Conservation (phyloP, 2,329 filamentous ascomycete species). For the Aspergillus fumigatus region DNA sequence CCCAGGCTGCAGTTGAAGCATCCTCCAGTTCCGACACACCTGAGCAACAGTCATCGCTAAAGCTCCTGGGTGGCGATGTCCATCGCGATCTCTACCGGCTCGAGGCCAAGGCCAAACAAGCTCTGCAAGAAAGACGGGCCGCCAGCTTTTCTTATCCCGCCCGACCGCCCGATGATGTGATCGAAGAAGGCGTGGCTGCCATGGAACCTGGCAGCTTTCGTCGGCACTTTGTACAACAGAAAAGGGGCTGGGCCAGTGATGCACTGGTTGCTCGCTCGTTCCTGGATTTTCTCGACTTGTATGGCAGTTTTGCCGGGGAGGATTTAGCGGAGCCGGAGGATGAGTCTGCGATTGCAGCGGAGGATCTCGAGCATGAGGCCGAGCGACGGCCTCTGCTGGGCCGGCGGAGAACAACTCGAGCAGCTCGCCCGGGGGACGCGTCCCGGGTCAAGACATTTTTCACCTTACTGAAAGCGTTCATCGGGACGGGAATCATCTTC, state of each 20-base stretch:
- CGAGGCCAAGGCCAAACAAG: constrained; percentile 48
- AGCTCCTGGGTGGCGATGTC: constrained; percentile 70
- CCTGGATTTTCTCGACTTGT: constrained; percentile 70
- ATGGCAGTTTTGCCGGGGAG: constrained; percentile 73
- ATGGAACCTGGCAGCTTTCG: constrained; percentile 52
- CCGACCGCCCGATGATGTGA: constrained; percentile 18
- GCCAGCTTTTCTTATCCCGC: constrained; percentile 61
- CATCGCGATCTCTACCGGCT: constrained; percentile 75
- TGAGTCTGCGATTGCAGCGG: constrained; percentile 42
- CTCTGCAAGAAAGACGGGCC: constrained; percentile 52
- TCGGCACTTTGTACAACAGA: constrained; percentile 46
- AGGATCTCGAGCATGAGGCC: constrained; percentile 24
- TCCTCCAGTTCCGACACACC: constrained; percentile 7
- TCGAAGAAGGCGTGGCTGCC: constrained; percentile 39
- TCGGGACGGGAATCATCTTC: constrained; percentile 79
- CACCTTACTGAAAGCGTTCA: constrained; percentile 71
- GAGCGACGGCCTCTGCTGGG: constrained; percentile 61
- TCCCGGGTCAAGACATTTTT: constrained; percentile 71
- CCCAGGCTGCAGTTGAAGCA: constrained; percentile 1
- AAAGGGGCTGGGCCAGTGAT: constrained; percentile 20
- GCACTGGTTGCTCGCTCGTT: constrained; percentile 42
- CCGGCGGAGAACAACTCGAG: constrained; percentile 49
- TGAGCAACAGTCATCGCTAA: constrained; percentile 59
- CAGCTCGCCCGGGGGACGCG: constrained; percentile 55
- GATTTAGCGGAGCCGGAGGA: constrained; percentile 58